These are phyloP conservation scores for Staphylotrichum longicolle DNA, from an alignment of 495 filamentous ascomycete genomes.

Conservation along the genomic window DNA sequence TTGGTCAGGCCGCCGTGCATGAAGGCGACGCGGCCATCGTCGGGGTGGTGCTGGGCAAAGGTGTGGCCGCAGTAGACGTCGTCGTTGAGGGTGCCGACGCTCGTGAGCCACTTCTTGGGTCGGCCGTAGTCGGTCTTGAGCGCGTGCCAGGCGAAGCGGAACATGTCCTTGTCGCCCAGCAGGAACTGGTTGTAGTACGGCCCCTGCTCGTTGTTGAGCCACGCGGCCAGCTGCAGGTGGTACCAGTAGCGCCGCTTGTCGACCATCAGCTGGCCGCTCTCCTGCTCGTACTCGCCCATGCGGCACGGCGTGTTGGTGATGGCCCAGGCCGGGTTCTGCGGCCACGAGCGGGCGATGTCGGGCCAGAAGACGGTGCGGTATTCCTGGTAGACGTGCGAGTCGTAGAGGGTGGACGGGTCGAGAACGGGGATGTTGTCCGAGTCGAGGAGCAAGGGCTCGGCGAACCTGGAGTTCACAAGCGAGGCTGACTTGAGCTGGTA, in stretches of 20 bases:
- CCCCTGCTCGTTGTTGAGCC: slow-evolving; percentile 26
- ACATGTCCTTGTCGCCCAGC: slow-evolving; percentile 34
- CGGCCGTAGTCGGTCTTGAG: slow-evolving; percentile 23
- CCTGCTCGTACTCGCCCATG: slow-evolving; percentile 33
- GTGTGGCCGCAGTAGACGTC: slow-evolving; percentile 17
- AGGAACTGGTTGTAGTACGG: slow-evolving; percentile 31
- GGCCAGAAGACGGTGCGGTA: slow-evolving; percentile 35
- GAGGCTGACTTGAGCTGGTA: slow-evolving; percentile 29
- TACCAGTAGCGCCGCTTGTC: slow-evolving; percentile 30
- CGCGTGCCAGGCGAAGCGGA: slow-evolving; percentile 34
- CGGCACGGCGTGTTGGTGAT: slow-evolving; percentile 30
- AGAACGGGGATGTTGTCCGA: slow-evolving; percentile 25
- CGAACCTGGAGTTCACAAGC: slow-evolving; percentile 12
- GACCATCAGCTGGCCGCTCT: slow-evolving; percentile 32
- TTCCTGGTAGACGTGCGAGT: slow-evolving; percentile 27
- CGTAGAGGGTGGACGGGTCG: slow-evolving; percentile 31
- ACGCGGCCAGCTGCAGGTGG: slow-evolving; percentile 30
- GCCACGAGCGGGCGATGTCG: slow-evolving; percentile 32
- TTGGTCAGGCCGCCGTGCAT: slow-evolving; percentile 14
- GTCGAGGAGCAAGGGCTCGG: slow-evolving; percentile 18
- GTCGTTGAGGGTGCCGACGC: slow-evolving; percentile 15
- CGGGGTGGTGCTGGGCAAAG: slow-evolving; percentile 17
- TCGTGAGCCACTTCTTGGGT: slow-evolving; percentile 13
- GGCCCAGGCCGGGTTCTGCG: slow-evolving; percentile 33
- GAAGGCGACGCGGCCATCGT: slow-evolving; percentile 15